Base-by-base conservation (phyloP, 257 asterid genomes). In the Cordia subcordata region DNA sequence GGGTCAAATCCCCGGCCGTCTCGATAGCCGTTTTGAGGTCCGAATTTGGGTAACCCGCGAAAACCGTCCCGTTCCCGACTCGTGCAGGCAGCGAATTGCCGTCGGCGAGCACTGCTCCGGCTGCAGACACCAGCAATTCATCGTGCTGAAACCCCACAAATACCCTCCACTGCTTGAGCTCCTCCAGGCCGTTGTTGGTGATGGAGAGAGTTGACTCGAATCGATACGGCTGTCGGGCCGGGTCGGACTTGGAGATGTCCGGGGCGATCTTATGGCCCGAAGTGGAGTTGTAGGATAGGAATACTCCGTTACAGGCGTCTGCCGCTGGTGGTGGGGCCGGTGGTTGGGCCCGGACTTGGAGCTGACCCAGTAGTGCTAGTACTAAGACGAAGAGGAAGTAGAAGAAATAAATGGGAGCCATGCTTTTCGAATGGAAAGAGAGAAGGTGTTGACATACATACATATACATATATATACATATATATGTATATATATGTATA, bases 61-160 rank as follows among this genome's bases (percentile, higher is more conserved):
- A 65, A 0, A 80, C 58, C 11, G 86, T 68, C 8, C 96, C 88
- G 45, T 77, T 78, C 67, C 86, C 73, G 58, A 79, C 95, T 60
- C 79, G 75, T 0, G 77, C 86, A 0, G 95, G 95, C 23, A 86
- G 65, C 38, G 67, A 32, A 16, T 57, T 61, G 22, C 92, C 92
- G 57, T 86, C 77, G 22, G 78, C 85, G 10, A 84, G 89, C 57
- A 77, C 92, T 13, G 87, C 87, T 16, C 64, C 47, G 0, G 65
- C 38, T 15, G 83, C 90, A 10, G 88, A 82, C n/a, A 77, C 86
- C 64, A 87, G 37, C 10, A 74, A 61, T 66, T 87, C 94, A 0
- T 74, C 67, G 54, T 82, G 78, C 17, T 68, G 70, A 69, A 87
- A 87, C 44, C 90, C 90, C 47, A 84, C 90, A 55, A 82, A 87